Conservation (phyloP, 2,329 filamentous ascomycete species). For the Calonectria leucothoes region DNA sequence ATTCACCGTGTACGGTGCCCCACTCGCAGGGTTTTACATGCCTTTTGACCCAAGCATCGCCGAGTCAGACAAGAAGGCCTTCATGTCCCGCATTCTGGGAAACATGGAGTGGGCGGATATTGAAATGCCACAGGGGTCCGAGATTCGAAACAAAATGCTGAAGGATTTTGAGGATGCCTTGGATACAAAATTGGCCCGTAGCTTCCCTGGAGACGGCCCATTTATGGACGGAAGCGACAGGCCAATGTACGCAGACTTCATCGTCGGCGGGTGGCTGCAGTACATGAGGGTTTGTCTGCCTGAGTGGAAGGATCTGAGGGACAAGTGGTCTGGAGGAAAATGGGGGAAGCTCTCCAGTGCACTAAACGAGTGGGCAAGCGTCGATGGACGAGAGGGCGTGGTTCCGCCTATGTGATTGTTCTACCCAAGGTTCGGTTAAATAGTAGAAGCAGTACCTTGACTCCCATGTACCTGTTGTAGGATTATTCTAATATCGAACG, state of each 20-base stretch:
- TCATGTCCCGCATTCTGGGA: neutral
- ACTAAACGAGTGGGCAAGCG: neutral
- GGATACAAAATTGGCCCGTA: neutral
- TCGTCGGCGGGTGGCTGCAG: neutral
- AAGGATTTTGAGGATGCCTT: neutral
- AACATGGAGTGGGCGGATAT: neutral
- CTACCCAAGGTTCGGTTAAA: no score
- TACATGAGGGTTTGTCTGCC: neutral
- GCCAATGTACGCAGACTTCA: neutral
- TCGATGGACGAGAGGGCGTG: neutral
- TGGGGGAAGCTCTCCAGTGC: neutral
- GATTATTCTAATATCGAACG: no score
- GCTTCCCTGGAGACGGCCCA: neutral
- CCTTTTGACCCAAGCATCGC: neutral
- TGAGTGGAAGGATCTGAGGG: neutral
- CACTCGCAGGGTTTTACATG: neutral
- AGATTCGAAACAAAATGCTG: neutral
- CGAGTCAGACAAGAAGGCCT: neutral
- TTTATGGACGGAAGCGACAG: neutral
- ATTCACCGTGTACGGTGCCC: neutral
- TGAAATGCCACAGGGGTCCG: neutral
- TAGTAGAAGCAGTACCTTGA: no score
- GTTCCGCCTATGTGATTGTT: neutral
- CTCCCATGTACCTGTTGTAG: no score
- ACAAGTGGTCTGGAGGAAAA: neutral